Evolutionary conservation across 78 protist genomes (phyloP), one percentile per base, ranked within the genome.

Genomic region (slime mould (Dictyostelium discoideum)): DNA sequence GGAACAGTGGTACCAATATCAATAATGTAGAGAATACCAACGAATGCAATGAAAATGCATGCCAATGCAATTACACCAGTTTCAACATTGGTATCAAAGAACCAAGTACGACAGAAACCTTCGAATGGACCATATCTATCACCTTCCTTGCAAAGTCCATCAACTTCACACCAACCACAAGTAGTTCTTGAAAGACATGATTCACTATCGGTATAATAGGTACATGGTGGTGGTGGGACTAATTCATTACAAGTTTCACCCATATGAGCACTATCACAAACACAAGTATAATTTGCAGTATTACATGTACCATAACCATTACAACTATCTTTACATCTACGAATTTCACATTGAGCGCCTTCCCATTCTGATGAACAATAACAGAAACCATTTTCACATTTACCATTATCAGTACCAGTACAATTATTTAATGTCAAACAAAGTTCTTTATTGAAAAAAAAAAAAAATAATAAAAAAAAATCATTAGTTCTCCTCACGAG

Each of bases 91-190:
- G 46, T 22, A 8, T 48, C 84, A 48, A 44, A 90, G 57, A 46
- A 90, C 95, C 95, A 90, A 40, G 85, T 83, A 40, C 95, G 76
- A 73, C 95, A 90, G 60, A 90, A 90, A 10, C 95, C 95, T 37
- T 50, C 95, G 24, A 13, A 48, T 54, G 95, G 95, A 10, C 95
- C 95, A 37, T 82, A 90, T 73, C 77, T 85, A 78, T 90, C 86
- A 90, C 95, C 95, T 5, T 39, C 18, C 10, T 5, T 32, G 39
- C 95, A 90, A 22, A 18, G 11, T 9, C 78, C 72, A 37, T 85
- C 69, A 18, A 54, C 20, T 44, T 60, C 85, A 42, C 95, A 90
- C 95, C 95, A 90, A 82, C 95, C 95, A 82, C 95, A 90, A 24
- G 54, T 37, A 18, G 84, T 32, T 26, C 67, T 80, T 16, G 77